Base-by-base conservation (phyloP, 2,329 filamentous ascomycete species). In the Nigrograna mackinnonii region DNA sequence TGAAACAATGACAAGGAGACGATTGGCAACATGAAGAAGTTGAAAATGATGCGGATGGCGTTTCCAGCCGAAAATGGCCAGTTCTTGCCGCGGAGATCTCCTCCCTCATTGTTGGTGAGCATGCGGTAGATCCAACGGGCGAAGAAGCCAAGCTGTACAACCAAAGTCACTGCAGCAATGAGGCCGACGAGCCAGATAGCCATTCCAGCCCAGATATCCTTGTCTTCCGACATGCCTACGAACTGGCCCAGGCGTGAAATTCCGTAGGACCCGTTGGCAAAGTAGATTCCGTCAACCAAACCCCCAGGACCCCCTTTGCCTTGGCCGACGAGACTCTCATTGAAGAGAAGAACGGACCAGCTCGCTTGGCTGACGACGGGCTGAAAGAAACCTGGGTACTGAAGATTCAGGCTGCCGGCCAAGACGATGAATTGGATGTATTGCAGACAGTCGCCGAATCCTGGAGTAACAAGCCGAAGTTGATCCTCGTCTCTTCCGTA, bases 361-460 rank as follows among this genome's bases (percentile, higher is more conserved):
- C 87, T 84, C 12, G 81, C 86, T 66, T 92, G 89, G 67, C 91
- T 95, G 43, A 92, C 82, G 6, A 90, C 87, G 4, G 94, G 94
- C 64, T 96, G 92, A 65, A 91, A 99, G 64, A 88, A 99, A 9
- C 94, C 94, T 1, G 94, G 94, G 60, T 97, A 99, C 54, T 86
- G 84, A 50, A 99, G 76, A 6, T 86, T 90, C 44, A 99, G 76
- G 26, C 86, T 85, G n/a, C 92, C 92, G 0, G 91, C 94, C 44
- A 99, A 73, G 17, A 89, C 85, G 41, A 94, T 79, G 57, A 96
- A 99, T 64, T 99, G 94, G 14, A 99, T 88, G 66, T 99, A 97
- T 69, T 97, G 91, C 41, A 99, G 77, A 61, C 94, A 99, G 64
- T 99, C 94, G 5, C 90, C 91, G 64, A 99, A 97, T 1, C 94